These are phyloP conservation scores for rapeseed (Brassica napus) DNA, from an alignment of 345 rosid species.

Conservation along the genomic window Da-Ae NC_063452.1:62729001-62729500, in stretches of 20 bases:
- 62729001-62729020: conserved; percentile 40
- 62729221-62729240: conserved; percentile 94
- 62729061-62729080: conserved; percentile 55
- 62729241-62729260: conserved; percentile 91
- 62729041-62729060: conserved; percentile 70
- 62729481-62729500: conserved; percentile 97
- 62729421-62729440: conserved; percentile 84
- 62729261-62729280: conserved; percentile 55
- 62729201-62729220: conserved; percentile 82
- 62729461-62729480: conserved; percentile 77
- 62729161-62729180: conserved; percentile 87
- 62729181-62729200: conserved; percentile 86
- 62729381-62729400: conserved; percentile 79
- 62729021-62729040: conserved; percentile 63
- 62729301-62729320: conserved; percentile 1
- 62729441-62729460: conserved; percentile 87
- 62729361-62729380: conserved; percentile 95
- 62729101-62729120: conserved; percentile 57
- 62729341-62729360: conserved; percentile 67
- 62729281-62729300: not conserved
- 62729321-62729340: not conserved
- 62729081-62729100: conserved; percentile 62
- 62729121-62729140: conserved; percentile 54
- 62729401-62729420: conserved; percentile 89
- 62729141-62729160: conserved; percentile 60